Conservation (phyloP, 768 basidiomycete genomes). For the Boletus subparvulus region DNA sequence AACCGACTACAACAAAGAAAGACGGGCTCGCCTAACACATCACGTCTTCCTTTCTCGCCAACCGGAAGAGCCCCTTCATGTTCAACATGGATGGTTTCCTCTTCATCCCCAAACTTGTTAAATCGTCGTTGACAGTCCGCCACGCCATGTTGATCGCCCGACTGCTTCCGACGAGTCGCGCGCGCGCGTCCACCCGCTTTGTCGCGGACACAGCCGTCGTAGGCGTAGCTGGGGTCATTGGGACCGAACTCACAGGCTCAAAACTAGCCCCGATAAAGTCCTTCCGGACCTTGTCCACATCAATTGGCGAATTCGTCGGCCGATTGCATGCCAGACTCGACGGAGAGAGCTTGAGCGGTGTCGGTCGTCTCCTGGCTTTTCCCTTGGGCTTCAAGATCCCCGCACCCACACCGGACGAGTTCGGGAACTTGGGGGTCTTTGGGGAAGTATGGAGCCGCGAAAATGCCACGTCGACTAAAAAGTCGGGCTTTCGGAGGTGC, state of each 20-base stretch:
- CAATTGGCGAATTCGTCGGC: slow-evolving; percentile 37
- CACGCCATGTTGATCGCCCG: slow-evolving; percentile 7
- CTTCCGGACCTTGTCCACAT: slow-evolving; percentile 33
- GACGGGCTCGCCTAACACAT: not conserved
- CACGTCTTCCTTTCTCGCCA: slow-evolving; percentile 21
- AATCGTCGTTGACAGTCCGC: slow-evolving; percentile 6
- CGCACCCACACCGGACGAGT: slow-evolving; percentile 7
- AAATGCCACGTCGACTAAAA: slow-evolving; percentile 35
- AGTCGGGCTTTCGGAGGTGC: slow-evolving; percentile 39
- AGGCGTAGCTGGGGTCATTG: slow-evolving; percentile 4
- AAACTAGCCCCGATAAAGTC: slow-evolving; percentile 50
- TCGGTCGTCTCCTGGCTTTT: slow-evolving; percentile 41
- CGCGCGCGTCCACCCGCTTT: not conserved
- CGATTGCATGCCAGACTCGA: slow-evolving; percentile 32
- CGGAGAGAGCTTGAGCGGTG: slow-evolving; percentile 41
- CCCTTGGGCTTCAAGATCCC: slow-evolving; percentile 17
- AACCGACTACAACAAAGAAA: not conserved
- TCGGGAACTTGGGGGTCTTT: slow-evolving; percentile 15
- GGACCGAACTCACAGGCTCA: slow-evolving; percentile 22
- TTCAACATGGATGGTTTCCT: slow-evolving; percentile 26
- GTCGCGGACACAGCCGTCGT: not conserved
- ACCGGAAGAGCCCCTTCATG: slow-evolving; percentile 34
- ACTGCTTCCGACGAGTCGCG: not conserved
- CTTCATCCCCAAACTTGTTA: slow-evolving; percentile 13
- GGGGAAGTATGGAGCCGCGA: slow-evolving; percentile 6